phyloP scores from a whole-genome alignment of 257 asterid species.

The Anisodus tanguticus region DNA sequence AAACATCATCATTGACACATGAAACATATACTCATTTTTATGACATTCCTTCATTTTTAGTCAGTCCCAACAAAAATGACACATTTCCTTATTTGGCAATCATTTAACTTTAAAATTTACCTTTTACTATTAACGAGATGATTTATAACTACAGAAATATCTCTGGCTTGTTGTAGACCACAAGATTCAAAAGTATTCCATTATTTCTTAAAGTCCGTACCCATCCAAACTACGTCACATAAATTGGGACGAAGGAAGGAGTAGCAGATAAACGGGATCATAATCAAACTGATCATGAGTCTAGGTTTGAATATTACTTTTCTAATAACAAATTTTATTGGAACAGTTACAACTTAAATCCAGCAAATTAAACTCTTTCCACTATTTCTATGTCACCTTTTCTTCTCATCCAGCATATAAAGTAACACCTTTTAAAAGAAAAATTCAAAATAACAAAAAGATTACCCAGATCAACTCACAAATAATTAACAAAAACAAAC shows the following conservation, averaged over 20 bases:
- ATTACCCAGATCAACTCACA: not conserved
- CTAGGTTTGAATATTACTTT: not conserved
- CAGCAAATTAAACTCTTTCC: not conserved
- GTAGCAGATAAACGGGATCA: not conserved
- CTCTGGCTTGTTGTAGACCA: too few species aligned
- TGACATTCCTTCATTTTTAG: too few species aligned
- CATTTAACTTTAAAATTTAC: too few species aligned
- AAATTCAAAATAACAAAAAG: not conserved
- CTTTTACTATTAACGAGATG: too few species aligned
- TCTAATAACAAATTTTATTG: not conserved
- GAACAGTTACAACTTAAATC: not conserved
- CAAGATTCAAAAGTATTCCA: too few species aligned
- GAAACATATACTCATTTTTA: not conserved
- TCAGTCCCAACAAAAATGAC: too few species aligned
- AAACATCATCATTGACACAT: not conserved
- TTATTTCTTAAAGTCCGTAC: too few species aligned
- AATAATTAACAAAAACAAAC: not conserved
- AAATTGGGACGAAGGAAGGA: too few species aligned
- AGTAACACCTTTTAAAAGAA: not conserved
- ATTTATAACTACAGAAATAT: too few species aligned
- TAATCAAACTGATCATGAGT: not conserved
- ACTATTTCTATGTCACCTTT: constrained; percentile 8
- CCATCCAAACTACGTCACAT: too few species aligned
- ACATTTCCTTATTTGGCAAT: too few species aligned
- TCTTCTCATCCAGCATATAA: not conserved